Conservation (phyloP, 179 eudicot genomes). For the Gypsophila paniculata region DNA sequence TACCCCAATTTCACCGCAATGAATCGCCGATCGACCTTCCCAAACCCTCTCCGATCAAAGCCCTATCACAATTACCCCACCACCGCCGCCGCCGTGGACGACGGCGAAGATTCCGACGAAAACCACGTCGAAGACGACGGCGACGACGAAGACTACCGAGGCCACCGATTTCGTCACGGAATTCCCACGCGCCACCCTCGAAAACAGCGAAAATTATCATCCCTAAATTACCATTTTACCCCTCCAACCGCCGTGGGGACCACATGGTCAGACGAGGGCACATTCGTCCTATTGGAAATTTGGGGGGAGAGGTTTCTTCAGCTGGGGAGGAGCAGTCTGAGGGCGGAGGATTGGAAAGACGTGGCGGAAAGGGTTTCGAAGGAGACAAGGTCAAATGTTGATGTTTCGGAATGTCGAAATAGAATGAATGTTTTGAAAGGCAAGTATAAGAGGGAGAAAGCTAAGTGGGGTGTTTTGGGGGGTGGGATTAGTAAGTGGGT, state of each 20-base stretch:
- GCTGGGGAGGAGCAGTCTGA: conserved; percentile 66
- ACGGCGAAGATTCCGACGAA: conserved; percentile 33
- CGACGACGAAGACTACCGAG: conserved; percentile 39
- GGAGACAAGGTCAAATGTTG: conserved; percentile 38
- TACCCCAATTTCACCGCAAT: conserved; percentile 14
- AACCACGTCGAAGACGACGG: conserved; percentile 32
- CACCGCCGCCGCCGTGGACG: conserved; percentile 37
- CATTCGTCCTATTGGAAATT: conserved; percentile 55
- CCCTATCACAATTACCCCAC: conserved; percentile 28
- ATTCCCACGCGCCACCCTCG: conserved; percentile 41
- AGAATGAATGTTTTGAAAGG: conserved; percentile 61
- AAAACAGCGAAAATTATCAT: conserved; percentile 52
- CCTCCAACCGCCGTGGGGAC: conserved; percentile 33
- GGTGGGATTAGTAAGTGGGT: conserved; percentile 62
- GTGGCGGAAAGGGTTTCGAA: conserved; percentile 73
- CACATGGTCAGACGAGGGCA: conserved; percentile 69
- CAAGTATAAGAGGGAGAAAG: conserved; percentile 75
- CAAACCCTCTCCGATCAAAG: conserved; percentile 32
- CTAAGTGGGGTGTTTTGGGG: conserved; percentile 37
- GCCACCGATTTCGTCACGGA: conserved; percentile 19
- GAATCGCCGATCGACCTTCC: conserved; percentile 34
- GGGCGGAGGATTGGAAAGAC: conserved; percentile 81
- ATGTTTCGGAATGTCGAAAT: conserved; percentile 59
- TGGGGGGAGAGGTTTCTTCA: conserved; percentile 85
- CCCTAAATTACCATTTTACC: conserved; percentile 45